Evolutionary conservation across 2,329 filamentous ascomycete species (phyloP).

Genomic region (Didymella glomerata): DNA sequence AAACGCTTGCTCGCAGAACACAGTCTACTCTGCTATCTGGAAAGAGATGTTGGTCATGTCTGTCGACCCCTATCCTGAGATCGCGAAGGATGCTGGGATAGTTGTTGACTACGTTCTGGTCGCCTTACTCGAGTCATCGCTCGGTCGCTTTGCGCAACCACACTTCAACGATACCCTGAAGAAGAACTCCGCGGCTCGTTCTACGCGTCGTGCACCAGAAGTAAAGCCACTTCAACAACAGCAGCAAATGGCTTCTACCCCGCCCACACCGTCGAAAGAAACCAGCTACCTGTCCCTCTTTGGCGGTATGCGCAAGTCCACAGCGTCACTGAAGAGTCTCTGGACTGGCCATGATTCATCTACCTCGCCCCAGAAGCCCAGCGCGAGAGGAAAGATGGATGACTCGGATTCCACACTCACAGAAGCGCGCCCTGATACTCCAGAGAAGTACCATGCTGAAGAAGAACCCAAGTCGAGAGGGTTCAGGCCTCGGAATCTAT

Average conservation of each 20-base stretch:
- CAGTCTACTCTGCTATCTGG: slow-evolving; percentile 93
- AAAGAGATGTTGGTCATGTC: slow-evolving; percentile 90
- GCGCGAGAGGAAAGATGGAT: slow-evolving; percentile 58
- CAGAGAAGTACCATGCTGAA: slow-evolving; percentile 73
- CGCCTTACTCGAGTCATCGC: slow-evolving; percentile 76
- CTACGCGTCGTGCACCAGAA: slow-evolving; percentile 48
- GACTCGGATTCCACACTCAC: slow-evolving; percentile 75
- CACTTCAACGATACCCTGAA: slow-evolving; percentile 75
- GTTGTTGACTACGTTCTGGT: slow-evolving; percentile 87
- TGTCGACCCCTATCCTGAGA: slow-evolving; percentile 92
- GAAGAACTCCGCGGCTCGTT: slow-evolving; percentile 56
- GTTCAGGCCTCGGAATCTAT: slow-evolving; percentile 70
- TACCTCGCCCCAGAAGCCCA: slow-evolving; percentile 40
- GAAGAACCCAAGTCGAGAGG: slow-evolving; percentile 81
- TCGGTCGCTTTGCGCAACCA: slow-evolving; percentile 73
- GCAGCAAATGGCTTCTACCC: slow-evolving; percentile 56
- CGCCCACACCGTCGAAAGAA: slow-evolving; percentile 60
- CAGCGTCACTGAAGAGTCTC: slow-evolving; percentile 69
- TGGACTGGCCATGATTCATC: slow-evolving; percentile 54
- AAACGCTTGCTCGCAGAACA: slow-evolving; percentile 72
- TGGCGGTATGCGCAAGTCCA: slow-evolving; percentile 67
- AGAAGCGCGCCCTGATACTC: slow-evolving; percentile 71
- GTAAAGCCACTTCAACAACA: slow-evolving; percentile 49
- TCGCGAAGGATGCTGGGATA: slow-evolving; percentile 83
- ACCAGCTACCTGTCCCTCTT: slow-evolving; percentile 67